Evolutionary conservation across 306 rosid species (phyloP), one percentile per base, ranked within the genome.

Genomic region (Abrus precatorius): DNA sequence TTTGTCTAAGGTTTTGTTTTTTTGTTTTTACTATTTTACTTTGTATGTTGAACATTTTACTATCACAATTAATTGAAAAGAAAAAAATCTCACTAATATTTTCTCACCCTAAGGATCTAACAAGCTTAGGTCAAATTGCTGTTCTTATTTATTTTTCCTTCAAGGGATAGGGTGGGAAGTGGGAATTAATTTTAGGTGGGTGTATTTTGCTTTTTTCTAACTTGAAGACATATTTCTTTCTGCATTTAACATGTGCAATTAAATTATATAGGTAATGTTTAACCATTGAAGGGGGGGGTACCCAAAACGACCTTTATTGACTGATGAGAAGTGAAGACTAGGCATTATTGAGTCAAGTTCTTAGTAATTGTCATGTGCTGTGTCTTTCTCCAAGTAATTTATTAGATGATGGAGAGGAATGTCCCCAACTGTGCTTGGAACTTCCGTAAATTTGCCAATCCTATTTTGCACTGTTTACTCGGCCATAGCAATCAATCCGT

Each of bases 271-370:
- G 69, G 70, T 33, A 63, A 59, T 50, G 27, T 52, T 75, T 68
- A 44, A 28, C 74, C 68, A 38, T 41, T 55, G 44, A 69, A 44
- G 75, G 44, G 20, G 20, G 20, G 14, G 63, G 29, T 71, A 69
- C 47, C 48, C 53, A 72, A 70, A 69, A 72, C 52, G 3, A 54
- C 64, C 57, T 57, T 20, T 34, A 28, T 83, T 85, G 91, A 85
- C 84, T 61, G 28, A 27, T 10, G 48, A 69, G 30, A 67, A 69
- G 85, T 61, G 82, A 70, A 61, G 80, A 85, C 66, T 72, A 1
- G 32, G 14, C 45, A 61, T 43, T 60, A 78, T 50, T 60, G 78
- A 67, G 79, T 75, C 83, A 71, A 57, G 49, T 72, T 57, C 71
- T 2, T 69, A 13, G 69, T 79, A 53, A 55, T 82, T 65, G 47